Evolutionary conservation across 768 basidiomycete genomes (phyloP).

Genomic region (Pholiota microspora): DNA sequence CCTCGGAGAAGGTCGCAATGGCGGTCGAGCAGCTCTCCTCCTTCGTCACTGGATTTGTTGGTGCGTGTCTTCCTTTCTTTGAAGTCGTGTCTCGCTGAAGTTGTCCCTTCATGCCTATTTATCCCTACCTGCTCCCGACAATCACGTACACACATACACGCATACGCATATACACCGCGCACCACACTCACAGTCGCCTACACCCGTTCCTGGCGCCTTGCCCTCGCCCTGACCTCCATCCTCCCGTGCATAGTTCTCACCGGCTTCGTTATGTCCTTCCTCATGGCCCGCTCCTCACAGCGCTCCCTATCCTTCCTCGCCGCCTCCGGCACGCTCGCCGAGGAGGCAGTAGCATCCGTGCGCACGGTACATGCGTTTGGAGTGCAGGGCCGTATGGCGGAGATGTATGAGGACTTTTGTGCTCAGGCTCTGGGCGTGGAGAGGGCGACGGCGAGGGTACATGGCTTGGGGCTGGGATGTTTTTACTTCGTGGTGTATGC

Average conservation of each 20-base stretch:
- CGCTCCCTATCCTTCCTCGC: slow-evolving; percentile 75
- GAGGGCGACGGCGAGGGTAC: slow-evolving; percentile 54
- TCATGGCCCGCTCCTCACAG: slow-evolving; percentile 64
- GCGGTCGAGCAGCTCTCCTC: slow-evolving; percentile 61
- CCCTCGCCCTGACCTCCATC: slow-evolving; percentile 79
- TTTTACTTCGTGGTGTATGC: slow-evolving; percentile 87
- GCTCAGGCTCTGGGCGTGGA: slow-evolving; percentile 50
- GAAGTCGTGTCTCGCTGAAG: no score
- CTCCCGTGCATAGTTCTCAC: slow-evolving; percentile 79
- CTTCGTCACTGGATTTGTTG: slow-evolving; percentile 77
- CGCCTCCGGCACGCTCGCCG: slow-evolving; percentile 80
- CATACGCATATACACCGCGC: neutral
- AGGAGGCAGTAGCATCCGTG: slow-evolving; percentile 89
- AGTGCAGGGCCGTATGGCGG: slow-evolving; percentile 60
- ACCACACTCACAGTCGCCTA: slow-evolving; percentile 44
- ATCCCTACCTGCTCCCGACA: no score
- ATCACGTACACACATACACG: no score
- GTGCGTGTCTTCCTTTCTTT: neutral
- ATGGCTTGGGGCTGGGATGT: slow-evolving; percentile 60
- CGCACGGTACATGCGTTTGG: slow-evolving; percentile 93
- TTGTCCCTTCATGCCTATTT: no score
- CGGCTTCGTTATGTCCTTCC: slow-evolving; percentile 70
- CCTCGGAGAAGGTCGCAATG: slow-evolving; percentile 84
- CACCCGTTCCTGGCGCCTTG: slow-evolving; percentile 72
- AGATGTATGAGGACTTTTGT: slow-evolving; percentile 65